These are phyloP conservation scores for Sclerotiophoma versabilis DNA, from an alignment of 2,329 filamentous ascomycete genomes.

Conservation along the genomic window DNA sequence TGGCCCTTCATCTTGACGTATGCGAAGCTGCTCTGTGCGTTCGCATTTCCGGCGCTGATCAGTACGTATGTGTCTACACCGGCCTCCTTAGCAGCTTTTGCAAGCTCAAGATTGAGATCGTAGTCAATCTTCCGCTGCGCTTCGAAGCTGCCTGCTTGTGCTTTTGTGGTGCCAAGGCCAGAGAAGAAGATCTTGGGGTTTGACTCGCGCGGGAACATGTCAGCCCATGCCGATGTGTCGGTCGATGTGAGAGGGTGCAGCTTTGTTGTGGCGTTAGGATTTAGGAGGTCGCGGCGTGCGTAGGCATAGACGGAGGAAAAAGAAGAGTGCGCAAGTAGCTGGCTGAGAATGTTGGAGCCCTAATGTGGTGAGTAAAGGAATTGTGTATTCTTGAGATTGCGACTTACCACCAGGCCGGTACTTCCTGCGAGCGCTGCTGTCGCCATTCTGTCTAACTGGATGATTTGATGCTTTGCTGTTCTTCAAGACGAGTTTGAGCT, in stretches of 20 bases:
- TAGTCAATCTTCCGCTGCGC: slow-evolving; percentile 89
- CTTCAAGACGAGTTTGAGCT: background rate
- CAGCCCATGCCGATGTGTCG: slow-evolving; percentile 73
- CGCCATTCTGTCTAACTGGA: slow-evolving; percentile 49
- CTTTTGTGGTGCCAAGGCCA: slow-evolving; percentile 80
- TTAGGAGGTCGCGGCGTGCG: slow-evolving; percentile 68
- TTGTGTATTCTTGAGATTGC: background rate
- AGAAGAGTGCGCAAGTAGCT: slow-evolving; percentile 62
- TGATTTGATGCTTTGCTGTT: background rate
- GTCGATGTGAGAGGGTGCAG: slow-evolving; percentile 71
- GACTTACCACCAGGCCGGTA: slow-evolving; percentile 66
- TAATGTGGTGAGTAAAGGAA: slow-evolving; percentile 34
- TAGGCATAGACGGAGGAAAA: slow-evolving; percentile 67
- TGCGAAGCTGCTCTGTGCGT: slow-evolving; percentile 57
- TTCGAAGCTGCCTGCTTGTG: slow-evolving; percentile 74
- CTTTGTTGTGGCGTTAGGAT: slow-evolving; percentile 60
- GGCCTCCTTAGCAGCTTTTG: slow-evolving; percentile 73
- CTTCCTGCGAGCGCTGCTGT: slow-evolving; percentile 66
- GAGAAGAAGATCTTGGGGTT: slow-evolving; percentile 74
- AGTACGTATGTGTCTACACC: slow-evolving; percentile 80
- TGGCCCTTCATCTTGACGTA: slow-evolving; percentile 83
- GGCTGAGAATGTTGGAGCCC: slow-evolving; percentile 77
- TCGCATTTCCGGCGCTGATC: slow-evolving; percentile 67
- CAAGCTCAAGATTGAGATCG: slow-evolving; percentile 82
- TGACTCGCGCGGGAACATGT: slow-evolving; percentile 64